A percentile compares a stretch with the other conserved stretches of the same genome.
Evolutionary conservation across 352 stramenopile species (phyloP).

Genomic region (Thalassiosira livingstoniorum): DNA sequence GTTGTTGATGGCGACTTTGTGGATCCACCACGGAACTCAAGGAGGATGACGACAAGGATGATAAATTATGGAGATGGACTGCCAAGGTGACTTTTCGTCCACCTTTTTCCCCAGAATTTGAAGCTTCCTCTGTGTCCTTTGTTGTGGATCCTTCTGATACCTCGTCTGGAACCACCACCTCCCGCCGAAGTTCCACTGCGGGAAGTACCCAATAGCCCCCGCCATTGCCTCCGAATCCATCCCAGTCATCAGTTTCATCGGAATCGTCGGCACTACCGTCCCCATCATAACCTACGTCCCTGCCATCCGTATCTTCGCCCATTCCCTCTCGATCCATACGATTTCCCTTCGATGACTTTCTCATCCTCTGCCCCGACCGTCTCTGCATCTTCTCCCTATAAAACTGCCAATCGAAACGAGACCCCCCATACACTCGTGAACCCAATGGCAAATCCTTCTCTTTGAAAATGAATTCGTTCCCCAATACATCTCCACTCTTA

Average conservation of each 20-base stretch:
- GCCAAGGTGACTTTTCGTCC: constrained; percentile 53
- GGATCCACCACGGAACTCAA: neutral
- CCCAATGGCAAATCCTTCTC: constrained; percentile 53
- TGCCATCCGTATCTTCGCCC: neutral
- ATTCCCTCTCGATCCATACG: neutral
- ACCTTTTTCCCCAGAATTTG: neutral
- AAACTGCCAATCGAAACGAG: constrained; percentile 72
- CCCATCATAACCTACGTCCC: neutral
- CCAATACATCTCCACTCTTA: neutral
- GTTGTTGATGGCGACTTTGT: neutral
- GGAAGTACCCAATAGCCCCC: constrained; percentile 80
- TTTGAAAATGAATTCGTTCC: constrained; percentile 42
- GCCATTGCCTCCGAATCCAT: constrained; percentile 67
- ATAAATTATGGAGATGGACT: constrained; percentile 58
- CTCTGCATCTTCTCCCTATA: constrained; percentile 51
- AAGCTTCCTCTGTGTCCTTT: neutral
- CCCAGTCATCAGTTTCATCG: constrained; percentile 51
- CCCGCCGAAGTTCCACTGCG: constrained; percentile 69
- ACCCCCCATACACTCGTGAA: constrained; percentile 71
- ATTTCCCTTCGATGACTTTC: constrained; percentile 45
- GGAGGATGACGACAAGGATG: constrained; percentile 7
- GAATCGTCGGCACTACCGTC: neutral
- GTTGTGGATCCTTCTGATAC: neutral
- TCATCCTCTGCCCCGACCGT: neutral
- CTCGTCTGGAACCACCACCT: constrained; percentile 18